A percentile compares a stretch with the other conserved stretches of the same genome.
Conservation (phyloP, 306 rosid genomes). For the Medicago arabica region DNA sequence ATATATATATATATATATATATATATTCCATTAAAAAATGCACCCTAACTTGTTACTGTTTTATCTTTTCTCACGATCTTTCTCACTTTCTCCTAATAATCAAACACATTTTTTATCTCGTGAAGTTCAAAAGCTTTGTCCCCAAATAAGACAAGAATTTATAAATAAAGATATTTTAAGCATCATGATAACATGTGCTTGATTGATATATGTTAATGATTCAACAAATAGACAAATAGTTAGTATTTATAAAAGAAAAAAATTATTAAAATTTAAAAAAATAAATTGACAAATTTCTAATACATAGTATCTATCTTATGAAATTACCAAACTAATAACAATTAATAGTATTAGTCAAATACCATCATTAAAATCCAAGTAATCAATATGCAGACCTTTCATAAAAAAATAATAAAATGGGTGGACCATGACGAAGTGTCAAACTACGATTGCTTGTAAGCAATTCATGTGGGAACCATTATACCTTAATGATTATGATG, state of each 20-base stretch:
- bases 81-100: neutral
- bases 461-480: slow-evolving; percentile 43
- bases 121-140: neutral
- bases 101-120: neutral
- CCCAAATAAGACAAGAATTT: neutral
- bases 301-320: too few species aligned
- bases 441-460: slow-evolving; percentile 23
- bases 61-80: too few species aligned
- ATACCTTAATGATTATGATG: slow-evolving; percentile 18
- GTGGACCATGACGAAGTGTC: slow-evolving; percentile 36
- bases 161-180: neutral
- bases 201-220: too few species aligned
- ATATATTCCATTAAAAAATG: too few species aligned
- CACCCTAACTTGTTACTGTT: too few species aligned
- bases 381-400: slow-evolving; percentile 28
- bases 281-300: too few species aligned
- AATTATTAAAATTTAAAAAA: too few species aligned
- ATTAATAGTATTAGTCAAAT: slow-evolving; percentile 12
- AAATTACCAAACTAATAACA: too few species aligned
- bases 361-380: slow-evolving; percentile 25
- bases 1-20: too few species aligned
- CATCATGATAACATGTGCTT: too few species aligned
- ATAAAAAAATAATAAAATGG: neutral
- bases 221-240: neutral
- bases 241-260: too few species aligned